Percentiles rank a stretch among this genome's conserved stretches.
These are phyloP conservation scores for Clarireedia homoeocarpa DNA, from an alignment of 2,329 filamentous ascomycete species.

Conservation along the genomic window DNA sequence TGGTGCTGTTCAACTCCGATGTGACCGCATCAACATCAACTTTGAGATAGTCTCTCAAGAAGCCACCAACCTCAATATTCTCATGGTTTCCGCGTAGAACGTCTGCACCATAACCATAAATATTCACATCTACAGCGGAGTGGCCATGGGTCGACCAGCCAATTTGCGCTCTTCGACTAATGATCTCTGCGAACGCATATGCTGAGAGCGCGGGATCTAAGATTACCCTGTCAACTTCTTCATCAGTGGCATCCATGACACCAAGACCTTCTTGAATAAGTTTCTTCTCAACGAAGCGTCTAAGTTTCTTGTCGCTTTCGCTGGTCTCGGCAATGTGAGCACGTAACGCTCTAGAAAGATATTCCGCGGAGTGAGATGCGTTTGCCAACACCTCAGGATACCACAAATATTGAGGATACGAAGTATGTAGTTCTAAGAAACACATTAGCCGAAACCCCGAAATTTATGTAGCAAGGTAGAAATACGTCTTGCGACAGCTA, in stretches of 20 bases:
- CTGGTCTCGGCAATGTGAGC: slow-evolving; percentile 40
- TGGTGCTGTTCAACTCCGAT: slow-evolving; percentile 39
- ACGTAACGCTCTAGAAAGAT: slow-evolving; percentile 55
- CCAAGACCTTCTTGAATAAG: slow-evolving; percentile 67
- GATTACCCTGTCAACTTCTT: slow-evolving; percentile 63
- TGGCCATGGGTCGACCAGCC: slow-evolving; percentile 96
- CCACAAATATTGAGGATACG: slow-evolving; percentile 69
- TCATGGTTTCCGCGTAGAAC: slow-evolving; percentile 79
- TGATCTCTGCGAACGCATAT: slow-evolving; percentile 68
- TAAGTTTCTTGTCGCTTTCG: slow-evolving; percentile 32
- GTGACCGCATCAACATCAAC: slow-evolving; percentile 76
- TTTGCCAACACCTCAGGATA: slow-evolving; percentile 75
- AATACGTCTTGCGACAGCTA: slow-evolving; percentile 71
- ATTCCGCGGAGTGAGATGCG: slow-evolving; percentile 66
- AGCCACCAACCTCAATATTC: slow-evolving; percentile 85
- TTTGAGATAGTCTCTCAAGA: slow-evolving; percentile 69
- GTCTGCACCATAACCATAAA: slow-evolving; percentile 68
- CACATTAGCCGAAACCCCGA: slow-evolving; percentile 1
- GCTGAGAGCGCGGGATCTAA: slow-evolving; percentile 46
- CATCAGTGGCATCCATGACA: slow-evolving; percentile 61
- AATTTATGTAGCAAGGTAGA: background rate
- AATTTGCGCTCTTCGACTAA: slow-evolving; percentile 79
- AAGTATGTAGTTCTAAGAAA: slow-evolving; percentile 43
- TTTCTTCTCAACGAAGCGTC: slow-evolving; percentile 56
- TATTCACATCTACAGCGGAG: slow-evolving; percentile 89